Evolutionary conservation across 1,284 basidiomycete species (phyloP), one percentile per base, ranked within the genome.

Genomic region (Leccinum huronense): DNA sequence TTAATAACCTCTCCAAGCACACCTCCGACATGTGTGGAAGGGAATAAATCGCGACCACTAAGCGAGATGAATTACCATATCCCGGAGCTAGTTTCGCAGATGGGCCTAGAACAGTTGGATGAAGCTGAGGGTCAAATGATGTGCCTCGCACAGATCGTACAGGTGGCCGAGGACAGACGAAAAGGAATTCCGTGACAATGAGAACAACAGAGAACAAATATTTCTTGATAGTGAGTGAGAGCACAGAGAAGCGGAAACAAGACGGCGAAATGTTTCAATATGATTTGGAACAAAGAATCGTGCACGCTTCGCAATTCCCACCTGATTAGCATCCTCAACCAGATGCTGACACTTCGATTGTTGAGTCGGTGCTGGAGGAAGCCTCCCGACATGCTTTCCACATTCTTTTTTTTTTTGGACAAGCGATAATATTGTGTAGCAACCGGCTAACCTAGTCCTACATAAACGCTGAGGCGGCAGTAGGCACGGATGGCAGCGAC

Each of bases 191-290:
- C 81, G 83, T 14, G 77, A 78, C 1, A 82, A 84, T 67, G 90
- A 92, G 73, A 84, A 86, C 10, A 85, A 85, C 60, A 79, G 90
- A 14, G 80, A 89, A 23, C 82, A 78, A 7, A 72, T 86, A 2
- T 91, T 91, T 74, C 68, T 80, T 40, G 84, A 87, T 3, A n/a
- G n/a, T n/a, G n/a, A 80, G 79, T 59, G 87, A 91, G 79, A 77
- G 1, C 79, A 82, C 42, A 80, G 90, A 48, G 83, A 84, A 16
- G 77, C 79, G 55, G 84, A 86, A 67, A 78, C 84, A 13, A 76
- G 77, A 58, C 79, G 84, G 59, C 81, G 84, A 16, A 77, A 80
- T n/a, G 83, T 80, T 81, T 73, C 69, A 78, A 14, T 79, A n/a
- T n/a, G n/a, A 84, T 5, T 71, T 88, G 13, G 80, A 84, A 63